These are phyloP conservation scores for Epicoccum nigrum DNA, from an alignment of 2,329 filamentous ascomycete species.

Conservation along the genomic window DNA sequence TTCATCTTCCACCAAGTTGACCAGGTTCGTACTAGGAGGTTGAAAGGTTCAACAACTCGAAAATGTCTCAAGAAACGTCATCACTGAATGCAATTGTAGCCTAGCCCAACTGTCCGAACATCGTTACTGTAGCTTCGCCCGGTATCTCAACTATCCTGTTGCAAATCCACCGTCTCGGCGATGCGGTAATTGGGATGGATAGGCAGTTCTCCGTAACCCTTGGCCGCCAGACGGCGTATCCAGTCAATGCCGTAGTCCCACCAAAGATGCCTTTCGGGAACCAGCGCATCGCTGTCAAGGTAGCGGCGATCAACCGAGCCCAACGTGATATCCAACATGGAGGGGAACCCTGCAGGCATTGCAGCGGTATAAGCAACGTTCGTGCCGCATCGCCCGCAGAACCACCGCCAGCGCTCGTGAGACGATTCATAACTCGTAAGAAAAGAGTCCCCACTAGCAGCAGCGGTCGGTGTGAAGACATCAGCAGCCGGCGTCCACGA, in stretches of 20 bases:
- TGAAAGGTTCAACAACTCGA: too few species aligned
- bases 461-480: background rate
- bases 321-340: background rate
- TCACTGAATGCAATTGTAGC: too few species aligned
- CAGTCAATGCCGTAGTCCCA: background rate
- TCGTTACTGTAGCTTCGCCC: too few species aligned
- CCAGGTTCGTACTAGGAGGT: too few species aligned
- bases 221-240: constrained; percentile 5
- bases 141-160: too few species aligned
- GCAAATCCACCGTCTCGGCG: background rate
- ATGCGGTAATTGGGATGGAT: background rate
- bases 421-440: background rate
- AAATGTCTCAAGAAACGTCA: too few species aligned
- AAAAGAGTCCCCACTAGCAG: background rate
- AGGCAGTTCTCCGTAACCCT: background rate
- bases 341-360: background rate
- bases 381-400: background rate
- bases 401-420: background rate
- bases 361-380: background rate
- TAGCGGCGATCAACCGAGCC: background rate
- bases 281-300: background rate
- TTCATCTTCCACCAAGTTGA: too few species aligned
- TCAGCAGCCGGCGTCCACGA: background rate
- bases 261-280: background rate
- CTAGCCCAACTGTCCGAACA: too few species aligned